These are phyloP conservation scores for Nicotiana knightiana DNA, from an alignment of 257 asterid genomes.

Conservation along the genomic window DNA sequence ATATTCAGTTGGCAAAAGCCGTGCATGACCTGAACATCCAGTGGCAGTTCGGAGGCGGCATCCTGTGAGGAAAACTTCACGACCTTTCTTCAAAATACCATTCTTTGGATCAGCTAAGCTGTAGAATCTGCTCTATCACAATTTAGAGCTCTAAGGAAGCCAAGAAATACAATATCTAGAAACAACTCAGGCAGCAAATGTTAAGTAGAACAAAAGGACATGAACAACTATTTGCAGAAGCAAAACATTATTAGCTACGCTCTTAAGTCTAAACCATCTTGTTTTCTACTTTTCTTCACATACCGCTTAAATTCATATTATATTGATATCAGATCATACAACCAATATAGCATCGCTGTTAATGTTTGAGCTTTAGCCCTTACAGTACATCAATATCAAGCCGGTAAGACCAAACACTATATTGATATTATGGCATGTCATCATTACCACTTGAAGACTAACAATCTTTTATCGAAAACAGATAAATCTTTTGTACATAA, in stretches of 20 bases:
- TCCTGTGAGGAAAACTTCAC: slow-evolving; percentile 84
- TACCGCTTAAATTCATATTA: not conserved
- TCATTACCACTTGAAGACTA: not conserved
- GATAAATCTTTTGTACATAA: not conserved
- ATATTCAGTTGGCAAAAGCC: slow-evolving; percentile 91
- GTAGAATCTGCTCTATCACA: slow-evolving; percentile 61
- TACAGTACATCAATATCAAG: not conserved
- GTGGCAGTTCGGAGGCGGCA: slow-evolving; percentile 74
- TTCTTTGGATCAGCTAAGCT: slow-evolving; percentile 62
- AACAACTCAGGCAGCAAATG: not conserved
- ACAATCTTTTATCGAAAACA: not conserved
- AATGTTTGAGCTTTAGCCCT: not conserved
- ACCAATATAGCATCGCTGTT: not conserved
- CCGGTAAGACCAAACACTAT: not conserved
- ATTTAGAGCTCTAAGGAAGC: slow-evolving; percentile 21
- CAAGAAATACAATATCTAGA: not conserved
- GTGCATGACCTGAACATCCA: slow-evolving; percentile 43
- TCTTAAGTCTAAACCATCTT: not conserved
- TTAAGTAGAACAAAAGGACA: not conserved
- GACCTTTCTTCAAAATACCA: slow-evolving; percentile 80
- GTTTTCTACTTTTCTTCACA: not conserved
- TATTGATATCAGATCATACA: not conserved
- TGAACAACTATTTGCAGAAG: not conserved
- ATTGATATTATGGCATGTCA: not conserved
- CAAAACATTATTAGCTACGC: not conserved